Evolutionary conservation across 352 stramenopile genomes (phyloP).

Genomic region (Globisporangium cederbergense): DNA sequence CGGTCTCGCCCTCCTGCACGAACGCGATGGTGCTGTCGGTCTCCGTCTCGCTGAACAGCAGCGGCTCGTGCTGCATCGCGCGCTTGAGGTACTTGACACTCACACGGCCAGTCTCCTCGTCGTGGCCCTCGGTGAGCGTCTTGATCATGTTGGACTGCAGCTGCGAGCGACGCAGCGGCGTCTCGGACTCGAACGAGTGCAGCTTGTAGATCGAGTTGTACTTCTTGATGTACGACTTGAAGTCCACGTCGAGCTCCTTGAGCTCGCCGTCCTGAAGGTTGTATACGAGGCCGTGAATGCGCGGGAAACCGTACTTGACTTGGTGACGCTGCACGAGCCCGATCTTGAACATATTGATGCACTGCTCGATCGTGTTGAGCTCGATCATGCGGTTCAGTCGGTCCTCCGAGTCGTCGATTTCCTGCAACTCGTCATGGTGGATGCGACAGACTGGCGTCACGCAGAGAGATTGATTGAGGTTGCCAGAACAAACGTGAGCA

Average conservation of each 20-base stretch:
- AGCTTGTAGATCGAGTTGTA: constrained; percentile 81
- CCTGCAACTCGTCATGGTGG: constrained; percentile 82
- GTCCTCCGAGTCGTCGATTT: constrained; percentile 78
- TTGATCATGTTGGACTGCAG: constrained; percentile 76
- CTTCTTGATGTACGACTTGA: constrained; percentile 70
- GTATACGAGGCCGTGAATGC: constrained; percentile 88
- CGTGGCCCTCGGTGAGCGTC: constrained; percentile 53
- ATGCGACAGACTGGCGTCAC: constrained; percentile 35
- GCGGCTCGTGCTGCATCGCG: constrained; percentile 67
- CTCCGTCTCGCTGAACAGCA: constrained; percentile 77
- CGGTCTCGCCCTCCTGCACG: constrained; percentile 29
- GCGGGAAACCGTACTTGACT: constrained; percentile 85
- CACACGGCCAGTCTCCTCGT: constrained; percentile 47
- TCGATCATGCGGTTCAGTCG: constrained; percentile 80
- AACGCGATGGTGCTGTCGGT: constrained; percentile 51
- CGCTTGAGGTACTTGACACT: constrained; percentile 57
- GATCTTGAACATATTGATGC: constrained; percentile 91
- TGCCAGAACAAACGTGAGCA: too few relatives aligned
- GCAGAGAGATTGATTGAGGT: too few relatives aligned
- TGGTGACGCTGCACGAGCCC: constrained; percentile 84
- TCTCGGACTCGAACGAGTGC: constrained; percentile 55
- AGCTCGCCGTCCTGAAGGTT: constrained; percentile 76
- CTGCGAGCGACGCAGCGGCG: constrained; percentile 47
- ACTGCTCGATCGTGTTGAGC: constrained; percentile 89
- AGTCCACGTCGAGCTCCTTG: constrained; percentile 85